Evolutionary conservation across 208 protist species (phyloP).

Genomic region (Crithidia expoeki): DNA sequence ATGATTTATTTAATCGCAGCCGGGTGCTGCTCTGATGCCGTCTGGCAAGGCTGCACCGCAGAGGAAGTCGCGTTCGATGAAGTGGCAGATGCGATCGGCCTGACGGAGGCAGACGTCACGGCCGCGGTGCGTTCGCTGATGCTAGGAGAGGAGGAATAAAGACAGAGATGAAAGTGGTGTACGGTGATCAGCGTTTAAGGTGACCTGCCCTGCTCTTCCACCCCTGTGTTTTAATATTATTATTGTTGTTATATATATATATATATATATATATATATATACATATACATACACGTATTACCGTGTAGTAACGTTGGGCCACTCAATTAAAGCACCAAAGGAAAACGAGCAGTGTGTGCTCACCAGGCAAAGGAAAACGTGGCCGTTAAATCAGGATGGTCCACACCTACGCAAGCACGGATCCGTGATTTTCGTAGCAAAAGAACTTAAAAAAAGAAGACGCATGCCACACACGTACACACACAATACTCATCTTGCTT

Average conservation of each 20-base stretch:
- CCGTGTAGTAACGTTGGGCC: too few species aligned
- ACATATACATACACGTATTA: not conserved
- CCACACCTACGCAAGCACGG: too few species aligned
- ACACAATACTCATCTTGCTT: too few species aligned
- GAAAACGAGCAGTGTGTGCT: conserved; percentile 1
- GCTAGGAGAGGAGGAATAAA: conserved; percentile 36
- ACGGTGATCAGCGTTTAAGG: not conserved
- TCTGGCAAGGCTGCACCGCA: conserved; percentile 26
- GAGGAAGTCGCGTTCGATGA: conserved; percentile 43
- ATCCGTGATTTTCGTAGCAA: too few species aligned
- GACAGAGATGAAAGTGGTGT: not conserved
- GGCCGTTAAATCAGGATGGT: too few species aligned
- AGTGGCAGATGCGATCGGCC: conserved; percentile 43
- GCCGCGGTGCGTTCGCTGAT: conserved; percentile 54
- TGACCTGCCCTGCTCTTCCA: too few species aligned
- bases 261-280: not conserved
- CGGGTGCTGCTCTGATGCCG: conserved; percentile 35
- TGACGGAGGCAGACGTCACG: conserved; percentile 39
- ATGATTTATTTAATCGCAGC: conserved; percentile 43
- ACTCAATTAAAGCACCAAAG: too few species aligned
- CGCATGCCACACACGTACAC: too few species aligned
- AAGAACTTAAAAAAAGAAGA: too few species aligned
- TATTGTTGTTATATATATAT: too few species aligned
- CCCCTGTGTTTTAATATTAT: too few species aligned
- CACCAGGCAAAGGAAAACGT: too few species aligned